Evolutionary conservation across 805 yeast genomes (phyloP).

Genomic region (Wickerhamiella slavikovae): DNA sequence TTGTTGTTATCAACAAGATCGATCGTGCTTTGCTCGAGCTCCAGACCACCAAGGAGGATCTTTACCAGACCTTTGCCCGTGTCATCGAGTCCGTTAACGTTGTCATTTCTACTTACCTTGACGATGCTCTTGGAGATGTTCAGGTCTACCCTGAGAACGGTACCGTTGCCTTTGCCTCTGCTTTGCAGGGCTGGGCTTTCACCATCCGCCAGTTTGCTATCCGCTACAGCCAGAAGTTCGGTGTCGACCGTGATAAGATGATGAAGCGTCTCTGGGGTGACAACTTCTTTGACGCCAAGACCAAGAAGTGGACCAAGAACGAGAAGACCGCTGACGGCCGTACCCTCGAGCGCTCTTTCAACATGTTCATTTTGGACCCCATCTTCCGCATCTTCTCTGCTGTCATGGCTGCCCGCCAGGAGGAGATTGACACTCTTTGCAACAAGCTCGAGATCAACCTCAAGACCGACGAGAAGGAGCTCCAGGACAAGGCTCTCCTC

Average conservation of each 20-base stretch:
- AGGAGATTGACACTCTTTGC: conserved; percentile 76
- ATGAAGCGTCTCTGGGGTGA: conserved; percentile 99
- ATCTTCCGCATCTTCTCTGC: conserved; percentile 93
- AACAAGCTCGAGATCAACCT: conserved; percentile 85
- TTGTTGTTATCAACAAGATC: conserved; percentile 95
- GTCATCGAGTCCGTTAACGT: conserved; percentile 99
- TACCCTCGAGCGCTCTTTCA: conserved; percentile 95
- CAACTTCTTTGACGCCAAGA: conserved; percentile 98
- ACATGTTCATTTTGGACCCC: conserved; percentile 97
- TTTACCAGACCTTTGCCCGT: conserved; percentile 95
- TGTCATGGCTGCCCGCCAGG: conserved; percentile 98
- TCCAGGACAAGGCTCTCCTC: conserved; percentile 96
- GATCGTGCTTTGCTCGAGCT: conserved; percentile 98
- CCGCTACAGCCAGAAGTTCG: conserved; percentile 97
- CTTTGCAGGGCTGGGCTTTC: conserved; percentile 99
- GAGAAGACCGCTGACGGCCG: conserved; percentile 91
- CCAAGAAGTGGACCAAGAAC: conserved; percentile 97
- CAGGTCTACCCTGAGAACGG: conserved; percentile 98
- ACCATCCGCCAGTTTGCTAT: conserved; percentile 95
- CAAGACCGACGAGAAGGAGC: conserved; percentile 93
- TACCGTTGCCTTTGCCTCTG: conserved; percentile 99
- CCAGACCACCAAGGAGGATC: conserved; percentile 97
- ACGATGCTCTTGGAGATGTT: conserved; percentile 76
- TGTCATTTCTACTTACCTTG: conserved; percentile 87
- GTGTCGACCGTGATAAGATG: conserved; percentile 96